phyloP scores from a whole-genome alignment of 139 green algal species.

The Raphidocelis subcapitata region DNA sequence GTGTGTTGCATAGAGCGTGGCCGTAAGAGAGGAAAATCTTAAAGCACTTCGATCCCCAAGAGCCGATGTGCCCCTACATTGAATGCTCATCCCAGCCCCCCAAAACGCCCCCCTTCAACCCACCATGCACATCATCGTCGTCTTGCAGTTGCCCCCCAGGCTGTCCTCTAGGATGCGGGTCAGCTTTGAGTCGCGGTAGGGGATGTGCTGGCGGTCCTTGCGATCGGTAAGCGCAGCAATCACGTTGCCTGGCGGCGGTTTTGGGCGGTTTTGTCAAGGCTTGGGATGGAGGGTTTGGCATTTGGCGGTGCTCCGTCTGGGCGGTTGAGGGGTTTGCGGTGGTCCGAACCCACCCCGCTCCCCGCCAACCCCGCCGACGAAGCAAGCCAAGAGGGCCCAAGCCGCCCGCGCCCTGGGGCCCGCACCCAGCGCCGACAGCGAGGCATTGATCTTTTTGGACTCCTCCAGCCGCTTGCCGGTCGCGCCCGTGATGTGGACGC shows the following conservation, averaged over 20 bases:
- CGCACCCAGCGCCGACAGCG: conserved; percentile 78
- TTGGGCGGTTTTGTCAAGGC: neutral
- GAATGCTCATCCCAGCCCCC: too few species aligned
- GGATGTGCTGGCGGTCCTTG: conserved; percentile 66
- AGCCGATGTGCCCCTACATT: too few species aligned
- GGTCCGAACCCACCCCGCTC: too few species aligned
- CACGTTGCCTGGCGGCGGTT: conserved; percentile 77
- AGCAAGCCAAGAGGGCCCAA: neutral
- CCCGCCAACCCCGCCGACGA: too few species aligned
- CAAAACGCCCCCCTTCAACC: too few species aligned
- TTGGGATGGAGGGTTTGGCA: neutral
- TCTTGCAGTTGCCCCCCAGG: conserved; percentile 94
- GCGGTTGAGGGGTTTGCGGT: too few species aligned
- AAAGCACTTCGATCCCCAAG: too few species aligned
- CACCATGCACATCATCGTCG: conserved; percentile 91
- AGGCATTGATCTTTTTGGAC: conserved; percentile 97
- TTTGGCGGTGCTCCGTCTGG: too few species aligned
- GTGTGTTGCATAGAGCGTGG: too few species aligned
- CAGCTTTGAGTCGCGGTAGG: conserved; percentile 95
- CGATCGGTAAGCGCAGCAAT: conserved; percentile 92
- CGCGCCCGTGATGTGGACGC: conserved; percentile 90
- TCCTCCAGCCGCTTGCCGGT: conserved; percentile 93
- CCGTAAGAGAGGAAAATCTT: too few species aligned
- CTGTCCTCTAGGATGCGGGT: conserved; percentile 95
- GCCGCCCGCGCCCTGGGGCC: neutral